Conservation (phyloP, 2,329 filamentous ascomycete species). For the Ophiostoma populinum region DNA sequence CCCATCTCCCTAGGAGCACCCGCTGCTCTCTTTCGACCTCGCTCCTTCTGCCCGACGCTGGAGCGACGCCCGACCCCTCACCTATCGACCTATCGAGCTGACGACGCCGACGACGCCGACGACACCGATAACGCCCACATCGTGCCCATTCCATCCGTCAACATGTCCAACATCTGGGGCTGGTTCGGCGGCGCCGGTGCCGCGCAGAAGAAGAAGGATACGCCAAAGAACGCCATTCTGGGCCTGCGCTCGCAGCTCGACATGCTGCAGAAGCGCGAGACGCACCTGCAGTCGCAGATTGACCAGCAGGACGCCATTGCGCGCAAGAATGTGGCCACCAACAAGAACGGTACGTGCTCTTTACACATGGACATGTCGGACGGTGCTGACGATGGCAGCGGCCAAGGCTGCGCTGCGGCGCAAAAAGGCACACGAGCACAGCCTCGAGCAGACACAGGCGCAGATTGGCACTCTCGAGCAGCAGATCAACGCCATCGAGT, state of each 20-base stretch:
- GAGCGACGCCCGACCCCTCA: neutral
- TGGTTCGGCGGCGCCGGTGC: conserved; percentile 72
- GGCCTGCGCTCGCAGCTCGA: conserved; percentile 75
- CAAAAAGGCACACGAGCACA: conserved; percentile 89
- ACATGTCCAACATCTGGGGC: conserved; percentile 56
- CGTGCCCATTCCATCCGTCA: neutral
- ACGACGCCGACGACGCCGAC: neutral
- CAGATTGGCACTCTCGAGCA: conserved; percentile 89
- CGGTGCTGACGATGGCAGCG: too few species aligned
- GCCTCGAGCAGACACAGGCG: conserved; percentile 72
- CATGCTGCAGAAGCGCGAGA: conserved; percentile 95
- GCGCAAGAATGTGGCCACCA: conserved; percentile 70
- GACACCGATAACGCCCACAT: neutral
- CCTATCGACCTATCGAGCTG: neutral
- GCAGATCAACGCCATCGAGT: conserved; percentile 93
- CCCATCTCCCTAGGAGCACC: neutral
- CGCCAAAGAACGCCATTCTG: conserved; percentile 91
- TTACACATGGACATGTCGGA: neutral
- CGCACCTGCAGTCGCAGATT: conserved; percentile 79
- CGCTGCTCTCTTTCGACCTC: neutral
- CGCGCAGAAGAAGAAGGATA: conserved; percentile 77
- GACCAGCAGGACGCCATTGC: conserved; percentile 80
- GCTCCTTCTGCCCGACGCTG: neutral
- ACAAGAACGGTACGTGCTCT: conserved; percentile 63
- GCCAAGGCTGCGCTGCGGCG: conserved; percentile 79